A percentile compares a stretch with the other conserved stretches of the same genome.
Conservation (phyloP, 148 eudicot genomes). For the Camellia sinensis region DNA sequence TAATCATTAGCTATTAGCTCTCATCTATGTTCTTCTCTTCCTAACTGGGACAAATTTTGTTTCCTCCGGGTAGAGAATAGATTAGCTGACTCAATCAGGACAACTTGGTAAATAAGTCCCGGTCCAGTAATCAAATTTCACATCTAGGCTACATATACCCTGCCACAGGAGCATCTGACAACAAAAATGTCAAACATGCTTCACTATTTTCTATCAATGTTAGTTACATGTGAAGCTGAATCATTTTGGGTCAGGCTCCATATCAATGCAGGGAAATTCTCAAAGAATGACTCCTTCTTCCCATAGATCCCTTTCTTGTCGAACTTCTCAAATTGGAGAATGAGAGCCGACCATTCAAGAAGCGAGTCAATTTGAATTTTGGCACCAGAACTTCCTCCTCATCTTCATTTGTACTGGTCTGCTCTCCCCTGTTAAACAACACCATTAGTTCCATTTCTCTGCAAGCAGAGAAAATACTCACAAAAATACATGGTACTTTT, state of each 20-base stretch:
- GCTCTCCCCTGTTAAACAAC: not conserved
- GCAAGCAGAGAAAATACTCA: not conserved
- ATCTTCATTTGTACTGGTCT: not conserved
- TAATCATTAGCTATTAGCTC: not conserved
- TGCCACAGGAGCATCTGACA: too few species aligned
- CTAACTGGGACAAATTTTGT: not conserved
- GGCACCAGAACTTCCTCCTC: not conserved
- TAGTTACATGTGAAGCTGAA: not conserved
- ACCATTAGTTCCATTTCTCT: too few species aligned
- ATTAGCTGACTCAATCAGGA: not conserved
- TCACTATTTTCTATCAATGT: not conserved
- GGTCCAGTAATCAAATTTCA: not conserved
- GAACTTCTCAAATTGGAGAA: conserved; percentile 13
- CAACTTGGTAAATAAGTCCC: not conserved
- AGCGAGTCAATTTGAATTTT: conserved; percentile 15
- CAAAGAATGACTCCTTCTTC: not conserved
- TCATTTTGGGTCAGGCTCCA: not conserved
- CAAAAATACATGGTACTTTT: not conserved
- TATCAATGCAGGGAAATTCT: not conserved
- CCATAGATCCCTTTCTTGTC: not conserved
- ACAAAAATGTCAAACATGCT: not conserved
- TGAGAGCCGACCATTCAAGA: not conserved
- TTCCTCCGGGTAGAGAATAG: not conserved
- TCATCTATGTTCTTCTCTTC: not conserved
- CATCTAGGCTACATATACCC: not conserved